These are phyloP conservation scores for Neobulgaria alba DNA, from an alignment of 2,329 filamentous ascomycete species.

Conservation along the genomic window DNA sequence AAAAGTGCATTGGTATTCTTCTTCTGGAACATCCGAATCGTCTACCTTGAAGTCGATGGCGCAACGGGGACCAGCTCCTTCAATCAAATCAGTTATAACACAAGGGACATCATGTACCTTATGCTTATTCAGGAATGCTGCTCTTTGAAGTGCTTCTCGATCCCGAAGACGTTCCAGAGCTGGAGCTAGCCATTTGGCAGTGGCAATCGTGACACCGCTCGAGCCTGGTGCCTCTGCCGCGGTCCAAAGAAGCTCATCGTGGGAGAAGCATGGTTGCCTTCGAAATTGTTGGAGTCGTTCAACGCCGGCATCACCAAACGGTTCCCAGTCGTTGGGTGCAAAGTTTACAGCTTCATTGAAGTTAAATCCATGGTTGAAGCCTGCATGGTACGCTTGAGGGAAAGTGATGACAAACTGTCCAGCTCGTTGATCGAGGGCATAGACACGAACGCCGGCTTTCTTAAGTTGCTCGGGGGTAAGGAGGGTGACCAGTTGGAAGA, in stretches of 20 bases:
- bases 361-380: slow-evolving; percentile 98
- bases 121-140: slow-evolving; percentile 60
- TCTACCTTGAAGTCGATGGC: slow-evolving; percentile 55
- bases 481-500: slow-evolving; percentile 96
- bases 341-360: slow-evolving; percentile 99
- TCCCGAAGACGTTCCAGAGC: slow-evolving; percentile 71
- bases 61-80: slow-evolving; percentile 36
- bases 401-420: slow-evolving; percentile 96
- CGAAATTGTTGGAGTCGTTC: slow-evolving; percentile 80
- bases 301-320: slow-evolving; percentile 78
- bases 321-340: slow-evolving; percentile 91
- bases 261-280: slow-evolving; percentile 91
- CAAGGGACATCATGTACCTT: slow-evolving; percentile 37
- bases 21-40: slow-evolving; percentile 72
- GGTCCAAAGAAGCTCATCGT: slow-evolving; percentile 88
- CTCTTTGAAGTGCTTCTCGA: slow-evolving; percentile 62
- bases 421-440: slow-evolving; percentile 89
- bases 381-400: slow-evolving; percentile 92
- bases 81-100: slow-evolving; percentile 23
- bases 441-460: slow-evolving; percentile 88
- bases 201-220: slow-evolving; percentile 62
- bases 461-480: slow-evolving; percentile 86
- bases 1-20: slow-evolving; percentile 83
- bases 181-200: slow-evolving; percentile 88
- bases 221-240: slow-evolving; percentile 72